These are phyloP conservation scores for Floccularia luteovirens DNA, from an alignment of 768 basidiomycete genomes.

Conservation along the genomic window DNA sequence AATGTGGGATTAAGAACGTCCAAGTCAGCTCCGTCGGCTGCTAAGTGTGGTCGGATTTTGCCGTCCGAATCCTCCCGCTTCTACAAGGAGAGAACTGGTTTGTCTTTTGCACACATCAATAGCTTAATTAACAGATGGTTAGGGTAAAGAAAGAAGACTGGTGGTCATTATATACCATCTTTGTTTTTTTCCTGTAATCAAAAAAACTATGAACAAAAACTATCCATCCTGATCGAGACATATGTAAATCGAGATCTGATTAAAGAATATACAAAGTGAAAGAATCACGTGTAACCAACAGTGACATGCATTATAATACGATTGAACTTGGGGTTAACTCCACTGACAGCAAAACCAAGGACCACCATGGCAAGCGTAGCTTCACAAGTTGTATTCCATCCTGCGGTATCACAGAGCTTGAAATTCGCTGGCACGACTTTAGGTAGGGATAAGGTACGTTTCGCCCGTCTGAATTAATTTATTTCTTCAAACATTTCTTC, in stretches of 20 bases:
- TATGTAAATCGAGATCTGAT: no score
- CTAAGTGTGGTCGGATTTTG: slow-evolving; percentile 12
- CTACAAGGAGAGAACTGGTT: slow-evolving; percentile 5
- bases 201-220: no score
- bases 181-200: no score
- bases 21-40: no score
- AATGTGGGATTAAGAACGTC: no score
- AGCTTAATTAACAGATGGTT: background rate
- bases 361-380: slow-evolving; percentile 53
- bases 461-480: background rate
- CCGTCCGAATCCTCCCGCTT: slow-evolving; percentile 16
- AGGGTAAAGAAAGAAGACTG: no score
- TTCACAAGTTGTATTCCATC: slow-evolving; percentile 82
- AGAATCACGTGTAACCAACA: slow-evolving; percentile 15
- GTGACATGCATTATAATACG: no score
- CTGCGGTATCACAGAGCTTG: slow-evolving; percentile 65
- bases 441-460: slow-evolving; percentile 86
- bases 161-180: no score
- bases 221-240: no score
- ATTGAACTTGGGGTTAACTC: no score
- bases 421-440: slow-evolving; percentile 75
- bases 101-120: slow-evolving; percentile 6
- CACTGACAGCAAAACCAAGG: no score
- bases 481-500: background rate
- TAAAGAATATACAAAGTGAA: no score